Percentiles rank a stretch among this genome's conserved stretches.
phyloP scores from a whole-genome alignment of 192 early-diverging fungal species.

The Coemansia interrupta region DNA sequence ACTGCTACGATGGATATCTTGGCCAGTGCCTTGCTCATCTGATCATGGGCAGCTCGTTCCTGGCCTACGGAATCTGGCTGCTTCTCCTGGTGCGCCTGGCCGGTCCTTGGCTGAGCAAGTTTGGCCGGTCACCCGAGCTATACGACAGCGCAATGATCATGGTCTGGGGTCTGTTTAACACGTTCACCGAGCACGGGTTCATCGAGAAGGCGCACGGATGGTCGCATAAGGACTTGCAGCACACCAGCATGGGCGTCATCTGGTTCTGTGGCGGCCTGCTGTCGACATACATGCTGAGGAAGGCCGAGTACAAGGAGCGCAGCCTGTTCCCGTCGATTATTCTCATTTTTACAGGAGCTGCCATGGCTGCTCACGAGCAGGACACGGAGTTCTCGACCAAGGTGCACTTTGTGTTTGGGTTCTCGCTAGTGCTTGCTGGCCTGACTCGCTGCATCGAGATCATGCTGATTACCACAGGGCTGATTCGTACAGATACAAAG shows the following conservation, averaged over 20 bases:
- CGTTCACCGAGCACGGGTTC: constrained; percentile 68
- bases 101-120: constrained; percentile 55
- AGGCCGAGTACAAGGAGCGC: constrained; percentile 38
- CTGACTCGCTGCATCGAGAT: constrained; percentile 60
- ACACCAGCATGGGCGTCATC: constrained; percentile 65
- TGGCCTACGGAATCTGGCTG: constrained; percentile 62
- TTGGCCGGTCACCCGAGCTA: constrained; percentile 62
- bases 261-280: constrained; percentile 65
- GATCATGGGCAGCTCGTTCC: constrained; percentile 71
- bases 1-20: constrained; percentile 59
- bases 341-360: constrained; percentile 61
- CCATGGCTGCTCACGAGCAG: constrained; percentile 62
- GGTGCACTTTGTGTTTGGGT: constrained; percentile 66
- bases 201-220: constrained; percentile 52
- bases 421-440: constrained; percentile 57
- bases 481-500: constrained; percentile 21
- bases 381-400: constrained; percentile 56
- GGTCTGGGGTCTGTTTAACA: constrained; percentile 66
- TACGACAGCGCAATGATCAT: constrained; percentile 66
- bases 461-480: constrained; percentile 33
- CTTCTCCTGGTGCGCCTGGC: constrained; percentile 58
- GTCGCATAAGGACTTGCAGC: constrained; percentile 66
- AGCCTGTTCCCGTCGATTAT: constrained; percentile 62
- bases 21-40: constrained; percentile 70
- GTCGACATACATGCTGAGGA: constrained; percentile 54